Base-by-base conservation (phyloP, 1,284 basidiomycete species). In the Termitomyces sp. region DNA sequence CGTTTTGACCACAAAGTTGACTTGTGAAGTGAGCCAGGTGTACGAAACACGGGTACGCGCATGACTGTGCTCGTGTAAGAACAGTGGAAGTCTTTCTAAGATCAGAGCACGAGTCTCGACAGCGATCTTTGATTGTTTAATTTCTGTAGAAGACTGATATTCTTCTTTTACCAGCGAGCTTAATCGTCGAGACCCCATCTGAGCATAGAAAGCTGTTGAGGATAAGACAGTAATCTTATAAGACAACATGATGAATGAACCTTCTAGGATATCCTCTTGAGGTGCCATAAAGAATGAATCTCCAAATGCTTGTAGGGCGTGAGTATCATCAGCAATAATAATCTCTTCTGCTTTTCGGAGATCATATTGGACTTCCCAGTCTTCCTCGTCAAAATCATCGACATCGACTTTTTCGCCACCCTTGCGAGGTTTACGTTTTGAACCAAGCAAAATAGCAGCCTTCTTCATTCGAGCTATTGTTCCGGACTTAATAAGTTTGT, bases 1-100 rank as follows among this genome's bases (percentile, higher is more conserved):
- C 8, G 76, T 74, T 58, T 76, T 81, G 47, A 93, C 88, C 49
- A 86, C 73, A 59, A 88, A 96, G 65, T 90, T 89, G 42, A 73
- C 75, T 7, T 79, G 76, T 16, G 80, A 75, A 45, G 81, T 84
- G 38, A 98, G 72, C 88, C 88, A 93, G 14, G 81, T 82, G 46
- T 82, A 80, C 5, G 88, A 80, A 30, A 90, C 77, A 26, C 81
- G 79, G 1, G 87, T 84, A 31, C 79, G 77, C 2, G 83, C 76
- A 63, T 91, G 85, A 0, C 83, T 84, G 54, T 93, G 88, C 62
- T 97, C 94, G 50, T 97, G 89, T 7, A 98, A 74, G 73, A 98
- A 98, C 31, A 99, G 75, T 0, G 93, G 92, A 11, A 97, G 75
- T 24, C 96, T 78, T 69, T 98, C 91, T n/a, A 96, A 71, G 1